Evolutionary conservation across 345 rosid species (phyloP), one percentile per base, ranked within the genome.

Genomic region (Clarkia xantiana): DNA sequence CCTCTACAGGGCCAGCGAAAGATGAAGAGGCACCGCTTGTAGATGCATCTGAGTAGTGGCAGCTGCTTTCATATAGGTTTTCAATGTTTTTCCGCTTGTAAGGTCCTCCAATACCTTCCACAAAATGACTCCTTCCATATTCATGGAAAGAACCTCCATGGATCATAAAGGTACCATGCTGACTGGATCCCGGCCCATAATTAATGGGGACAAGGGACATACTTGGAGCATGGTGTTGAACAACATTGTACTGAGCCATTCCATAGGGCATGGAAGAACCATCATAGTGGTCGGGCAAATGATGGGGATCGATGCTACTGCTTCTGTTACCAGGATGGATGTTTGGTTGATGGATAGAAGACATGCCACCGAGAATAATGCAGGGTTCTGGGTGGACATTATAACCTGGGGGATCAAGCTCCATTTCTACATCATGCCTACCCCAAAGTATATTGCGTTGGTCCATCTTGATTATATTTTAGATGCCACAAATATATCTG

Each of bases 41-140:
- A 49, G 76, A 67, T 42, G 81, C 61, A 70, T 69, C 72, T 47
- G 50, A 62, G 59, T 66, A 65, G 55, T 69, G 90, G 61, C 66
- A 62, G 57, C 69, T 86, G 44, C 44, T 54, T 57, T 70, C 84
- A 0, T 70, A 71, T 38, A 67, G 16, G 22, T 62, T 76, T 62
- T 79, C 86, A 16, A 75, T 58, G 42, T 65, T 81, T 66, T 87
- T 87, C 69, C 79, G 76, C 72, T 84, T 84, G 68, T 62, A 84
- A 41, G 75, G 47, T 39, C 74, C 78, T 63, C 80, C 76, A 20
- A 64, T 64, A 45, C 66, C 60, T 54, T 78, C 86, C 77, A 76
- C 62, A 52, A 67, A 72, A 50, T 67, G 73, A 48, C 63, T 72
- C 57, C 73, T 71, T 49, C 77, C 82, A 61, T 73, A 65, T 18